These are phyloP conservation scores for Cutaneotrichosporon cutaneum DNA, from an alignment of 1,284 basidiomycete species.

Conservation along the genomic window DNA sequence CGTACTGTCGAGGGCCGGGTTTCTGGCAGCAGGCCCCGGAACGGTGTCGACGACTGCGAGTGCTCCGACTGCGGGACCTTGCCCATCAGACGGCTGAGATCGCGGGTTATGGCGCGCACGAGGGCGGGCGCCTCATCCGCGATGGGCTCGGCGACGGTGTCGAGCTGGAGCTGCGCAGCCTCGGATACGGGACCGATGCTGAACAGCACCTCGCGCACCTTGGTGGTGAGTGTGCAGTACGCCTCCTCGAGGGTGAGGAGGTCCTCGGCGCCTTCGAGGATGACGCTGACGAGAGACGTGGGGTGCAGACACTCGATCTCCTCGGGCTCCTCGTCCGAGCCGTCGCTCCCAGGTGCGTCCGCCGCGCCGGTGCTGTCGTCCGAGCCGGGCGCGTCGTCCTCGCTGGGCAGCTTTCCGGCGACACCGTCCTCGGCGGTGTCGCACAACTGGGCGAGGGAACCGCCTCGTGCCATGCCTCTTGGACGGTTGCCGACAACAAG, in stretches of 20 bases:
- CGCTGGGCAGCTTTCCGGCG: constrained; percentile 1
- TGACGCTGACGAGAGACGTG: constrained; percentile 38
- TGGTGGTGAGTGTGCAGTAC: constrained; percentile 36
- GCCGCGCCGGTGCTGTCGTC: constrained; percentile 30
- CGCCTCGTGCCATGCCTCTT: background rate
- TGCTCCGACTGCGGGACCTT: constrained; percentile 37
- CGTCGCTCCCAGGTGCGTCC: constrained; percentile 17
- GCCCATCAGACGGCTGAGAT: constrained; percentile 42
- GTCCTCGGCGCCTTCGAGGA: constrained; percentile 46
- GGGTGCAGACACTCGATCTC: constrained; percentile 39
- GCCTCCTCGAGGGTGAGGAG: constrained; percentile 50
- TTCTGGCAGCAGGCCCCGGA: constrained; percentile 20
- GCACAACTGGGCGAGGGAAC: constrained; percentile 18
- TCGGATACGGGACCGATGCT: constrained; percentile 18
- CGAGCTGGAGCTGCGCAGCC: background rate
- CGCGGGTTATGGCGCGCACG: constrained; percentile 45
- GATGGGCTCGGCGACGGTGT: constrained; percentile 27
- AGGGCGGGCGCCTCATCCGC: constrained; percentile 45
- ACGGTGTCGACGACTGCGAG: constrained; percentile 31
- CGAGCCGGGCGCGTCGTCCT: constrained; percentile 33
- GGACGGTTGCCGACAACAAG: constrained; percentile 38
- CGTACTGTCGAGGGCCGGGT: background rate
- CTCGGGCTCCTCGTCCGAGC: constrained; percentile 38
- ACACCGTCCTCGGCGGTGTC: constrained; percentile 20
- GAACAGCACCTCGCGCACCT: constrained; percentile 31